Base-by-base conservation (phyloP, 1,139 yeast genomes). In the Magnusiomyces sp. region DNA sequence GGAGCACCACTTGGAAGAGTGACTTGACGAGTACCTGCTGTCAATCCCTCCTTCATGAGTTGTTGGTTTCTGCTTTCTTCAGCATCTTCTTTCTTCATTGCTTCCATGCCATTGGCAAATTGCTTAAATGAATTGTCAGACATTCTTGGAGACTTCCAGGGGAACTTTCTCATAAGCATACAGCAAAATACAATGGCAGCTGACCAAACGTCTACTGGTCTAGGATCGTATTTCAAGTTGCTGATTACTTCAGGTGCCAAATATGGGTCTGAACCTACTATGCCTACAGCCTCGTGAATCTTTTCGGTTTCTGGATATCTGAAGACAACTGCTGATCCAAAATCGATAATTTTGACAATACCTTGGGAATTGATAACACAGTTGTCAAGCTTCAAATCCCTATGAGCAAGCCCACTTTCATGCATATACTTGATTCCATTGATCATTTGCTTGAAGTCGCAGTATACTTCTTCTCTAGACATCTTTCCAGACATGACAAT, bases 171-270 rank as follows among this genome's bases (percentile, higher is more conserved):
- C 67, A 90, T 74, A 60, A 89, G 83, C 96, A 90, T 89, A 71
- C 97, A 90, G 61, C 96, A 88, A 65, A 85, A 87, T 43, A 90
- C 87, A 53, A 90, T 88, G 14, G 95, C 97, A 27, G 82, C 81
- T 9, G 95, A 86, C 97, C 97, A 90, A 36, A 90, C 84, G 67
- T 90, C 97, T 17, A 90, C 95, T 7, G 95, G 94, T 56, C 95
- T 77, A 16, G 97, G 96, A 66, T 87, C 95, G 63, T 90, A 90
- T 58, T 83, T 80, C 56, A 86, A 75, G 52, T 74, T 72, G 9
- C 88, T 88, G 58, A 95, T 79, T 14, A 90, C 95, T 67, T 90
- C 97, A 0, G 97, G 97, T 0, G 97, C 95, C 58, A 89, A 72
- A 63, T 89, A 89, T 10, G 97, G 97, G 66, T 89, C 97, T 10